A percentile compares a stretch with the other conserved stretches of the same genome.
Conservation (phyloP, 345 rosid species). For the Raphanus sativus region DNA sequence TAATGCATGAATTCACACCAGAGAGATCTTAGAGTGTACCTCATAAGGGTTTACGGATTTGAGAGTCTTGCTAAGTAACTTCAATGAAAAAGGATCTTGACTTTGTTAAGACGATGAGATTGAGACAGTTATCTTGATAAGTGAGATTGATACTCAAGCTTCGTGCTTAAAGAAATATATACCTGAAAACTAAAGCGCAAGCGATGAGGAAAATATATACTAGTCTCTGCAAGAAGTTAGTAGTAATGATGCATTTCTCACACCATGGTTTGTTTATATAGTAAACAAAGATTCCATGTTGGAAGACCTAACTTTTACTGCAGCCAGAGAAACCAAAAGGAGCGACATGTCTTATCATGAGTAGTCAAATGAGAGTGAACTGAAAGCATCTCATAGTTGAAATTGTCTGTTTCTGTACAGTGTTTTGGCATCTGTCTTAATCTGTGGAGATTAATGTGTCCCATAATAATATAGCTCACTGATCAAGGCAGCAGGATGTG, state of each 20-base stretch:
- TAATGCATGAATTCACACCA: too few relatives aligned
- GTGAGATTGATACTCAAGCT: background rate
- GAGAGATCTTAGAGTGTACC: too few relatives aligned
- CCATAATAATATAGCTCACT: background rate
- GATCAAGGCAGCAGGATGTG: background rate
- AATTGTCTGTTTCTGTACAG: conserved; percentile 9
- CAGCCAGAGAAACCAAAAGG: conserved; percentile 1
- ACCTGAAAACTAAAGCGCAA: conserved; percentile 43
- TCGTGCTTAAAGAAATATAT: background rate
- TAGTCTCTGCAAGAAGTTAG: background rate
- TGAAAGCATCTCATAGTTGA: background rate
- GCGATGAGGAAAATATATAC: conserved; percentile 30
- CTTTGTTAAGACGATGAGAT: background rate
- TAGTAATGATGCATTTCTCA: background rate
- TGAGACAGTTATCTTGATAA: background rate
- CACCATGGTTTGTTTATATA: background rate
- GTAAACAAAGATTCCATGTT: background rate
- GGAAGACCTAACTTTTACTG: conserved; percentile 16
- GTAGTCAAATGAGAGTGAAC: background rate
- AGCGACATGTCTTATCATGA: conserved; percentile 2
- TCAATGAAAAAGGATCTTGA: background rate
- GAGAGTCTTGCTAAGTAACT: too few relatives aligned
- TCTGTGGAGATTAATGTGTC: background rate
- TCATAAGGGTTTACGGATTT: too few relatives aligned
- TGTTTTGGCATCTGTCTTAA: conserved; percentile 16